Conservation (phyloP, 2,329 filamentous ascomycete species). For the Periconia sp. region DNA sequence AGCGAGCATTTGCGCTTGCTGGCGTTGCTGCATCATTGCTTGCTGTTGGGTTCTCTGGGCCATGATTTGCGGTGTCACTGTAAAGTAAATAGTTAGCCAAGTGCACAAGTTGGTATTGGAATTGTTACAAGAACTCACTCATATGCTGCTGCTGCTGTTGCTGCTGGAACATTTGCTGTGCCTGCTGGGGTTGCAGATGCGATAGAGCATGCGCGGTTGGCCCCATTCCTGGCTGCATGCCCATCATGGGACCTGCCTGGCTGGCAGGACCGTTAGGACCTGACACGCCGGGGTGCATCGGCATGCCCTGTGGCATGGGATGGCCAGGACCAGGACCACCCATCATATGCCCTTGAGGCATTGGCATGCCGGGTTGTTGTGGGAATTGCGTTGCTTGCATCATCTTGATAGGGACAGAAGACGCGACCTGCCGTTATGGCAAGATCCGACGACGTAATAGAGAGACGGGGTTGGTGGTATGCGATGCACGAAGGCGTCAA, state of each 20-base stretch:
- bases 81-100: not conserved
- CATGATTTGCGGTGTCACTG: constrained; percentile 42
- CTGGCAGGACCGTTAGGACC: constrained; percentile 70
- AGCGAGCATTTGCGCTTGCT: constrained; percentile 52
- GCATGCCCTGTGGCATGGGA: constrained; percentile 69
- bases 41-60: constrained; percentile 50
- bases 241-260: constrained; percentile 72
- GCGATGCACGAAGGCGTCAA: not conserved
- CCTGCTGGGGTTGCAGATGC: constrained; percentile 67
- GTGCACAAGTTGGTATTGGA: no score
- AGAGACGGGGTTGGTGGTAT: not conserved
- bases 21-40: constrained; percentile 55
- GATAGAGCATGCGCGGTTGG: constrained; percentile 70
- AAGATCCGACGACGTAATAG: constrained; percentile 6
- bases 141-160: constrained; percentile 47
- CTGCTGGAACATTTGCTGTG: constrained; percentile 59
- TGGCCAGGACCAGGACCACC: constrained; percentile 70
- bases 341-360: constrained; percentile 65
- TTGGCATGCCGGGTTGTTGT: constrained; percentile 71
- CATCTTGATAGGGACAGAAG: constrained; percentile 52
- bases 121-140: constrained; percentile 34
- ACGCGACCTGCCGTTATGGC: constrained; percentile 14
- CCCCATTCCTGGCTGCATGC: constrained; percentile 69
- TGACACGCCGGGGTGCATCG: constrained; percentile 73
- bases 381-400: constrained; percentile 73